These are phyloP conservation scores for Hypoxylon rickii DNA, from an alignment of 495 filamentous ascomycete species.

Conservation along the genomic window DNA sequence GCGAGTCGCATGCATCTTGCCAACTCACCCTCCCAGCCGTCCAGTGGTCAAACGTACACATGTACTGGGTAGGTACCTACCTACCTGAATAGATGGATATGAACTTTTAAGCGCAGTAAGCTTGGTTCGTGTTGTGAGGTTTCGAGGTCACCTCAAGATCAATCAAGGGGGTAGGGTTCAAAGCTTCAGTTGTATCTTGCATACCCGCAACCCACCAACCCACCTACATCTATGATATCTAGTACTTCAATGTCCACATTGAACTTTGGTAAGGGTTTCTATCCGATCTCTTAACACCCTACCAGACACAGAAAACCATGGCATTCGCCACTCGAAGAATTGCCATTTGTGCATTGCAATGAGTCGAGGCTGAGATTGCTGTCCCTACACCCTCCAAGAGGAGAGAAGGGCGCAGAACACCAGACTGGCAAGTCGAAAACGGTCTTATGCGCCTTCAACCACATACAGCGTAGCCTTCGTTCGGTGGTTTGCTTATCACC, in stretches of 20 bases:
- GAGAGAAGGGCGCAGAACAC: not conserved
- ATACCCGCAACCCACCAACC: conserved; percentile 12
- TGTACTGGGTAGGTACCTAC: too few species aligned
- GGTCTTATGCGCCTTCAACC: conserved; percentile 15
- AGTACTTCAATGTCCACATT: too few species aligned
- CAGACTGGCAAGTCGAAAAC: conserved; percentile 1
- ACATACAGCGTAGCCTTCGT: conserved; percentile 22
- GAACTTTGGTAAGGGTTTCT: too few species aligned
- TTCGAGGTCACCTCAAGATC: too few species aligned
- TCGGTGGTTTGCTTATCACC: conserved; percentile 21
- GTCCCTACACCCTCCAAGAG: conserved; percentile 5
- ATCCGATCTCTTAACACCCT: too few species aligned
- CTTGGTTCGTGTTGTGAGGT: too few species aligned
- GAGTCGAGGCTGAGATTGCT: not conserved
- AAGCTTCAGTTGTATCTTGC: conserved; percentile 8
- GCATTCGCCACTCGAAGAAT: not conserved
- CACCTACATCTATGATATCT: too few species aligned
- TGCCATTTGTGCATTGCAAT: not conserved
- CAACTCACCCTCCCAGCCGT: conserved; percentile 17
- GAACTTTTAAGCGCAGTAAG: conserved; percentile 14
- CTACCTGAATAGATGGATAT: too few species aligned
- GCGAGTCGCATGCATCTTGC: conserved; percentile 18
- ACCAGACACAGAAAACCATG: conserved; percentile 3
- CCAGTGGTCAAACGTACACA: too few species aligned
- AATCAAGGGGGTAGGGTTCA: not conserved